Percentiles rank a stretch among this genome's conserved stretches.
Conservation (phyloP, 73 alveolate genomes). For the Blepharisma stoltei region DNA sequence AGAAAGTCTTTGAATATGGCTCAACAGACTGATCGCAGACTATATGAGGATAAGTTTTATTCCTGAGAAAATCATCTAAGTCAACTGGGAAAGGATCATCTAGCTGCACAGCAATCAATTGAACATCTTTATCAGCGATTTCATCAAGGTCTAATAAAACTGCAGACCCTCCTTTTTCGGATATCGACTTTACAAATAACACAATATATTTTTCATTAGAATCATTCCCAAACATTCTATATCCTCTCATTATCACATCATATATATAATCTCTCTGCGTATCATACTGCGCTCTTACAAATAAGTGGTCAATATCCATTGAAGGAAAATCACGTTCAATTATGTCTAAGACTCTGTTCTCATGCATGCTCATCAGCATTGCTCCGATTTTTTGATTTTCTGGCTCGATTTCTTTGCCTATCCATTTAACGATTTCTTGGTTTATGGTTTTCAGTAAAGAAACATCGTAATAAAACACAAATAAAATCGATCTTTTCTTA, state of each 20-base stretch:
- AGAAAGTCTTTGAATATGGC: too few relatives aligned
- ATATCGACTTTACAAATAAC: background rate
- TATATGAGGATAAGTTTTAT: too few relatives aligned
- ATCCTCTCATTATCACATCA: background rate
- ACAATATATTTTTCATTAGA: background rate
- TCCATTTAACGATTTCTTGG: background rate
- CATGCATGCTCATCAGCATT: background rate
- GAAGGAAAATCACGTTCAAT: conserved; percentile 21
- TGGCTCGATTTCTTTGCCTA: conserved; percentile 1
- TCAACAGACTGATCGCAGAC: too few relatives aligned
- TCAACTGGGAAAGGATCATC: too few relatives aligned
- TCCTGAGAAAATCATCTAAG: too few relatives aligned
- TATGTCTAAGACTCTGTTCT: background rate
- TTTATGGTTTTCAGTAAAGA: background rate
- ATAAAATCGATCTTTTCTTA: conserved; percentile 13
- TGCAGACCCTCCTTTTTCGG: too few relatives aligned
- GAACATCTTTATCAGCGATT: too few relatives aligned
- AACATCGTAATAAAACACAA: conserved; percentile 2
- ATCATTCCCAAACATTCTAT: background rate
- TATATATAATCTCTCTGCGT: background rate
- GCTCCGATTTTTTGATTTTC: conserved; percentile 14
- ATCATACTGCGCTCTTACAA: background rate
- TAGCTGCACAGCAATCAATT: too few relatives aligned
- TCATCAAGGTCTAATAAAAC: too few relatives aligned
- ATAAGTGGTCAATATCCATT: conserved; percentile 4